Evolutionary conservation across 192 early-diverging fungal genomes (phyloP), one percentile per base, ranked within the genome.

Genomic region (Dispira simplex): DNA sequence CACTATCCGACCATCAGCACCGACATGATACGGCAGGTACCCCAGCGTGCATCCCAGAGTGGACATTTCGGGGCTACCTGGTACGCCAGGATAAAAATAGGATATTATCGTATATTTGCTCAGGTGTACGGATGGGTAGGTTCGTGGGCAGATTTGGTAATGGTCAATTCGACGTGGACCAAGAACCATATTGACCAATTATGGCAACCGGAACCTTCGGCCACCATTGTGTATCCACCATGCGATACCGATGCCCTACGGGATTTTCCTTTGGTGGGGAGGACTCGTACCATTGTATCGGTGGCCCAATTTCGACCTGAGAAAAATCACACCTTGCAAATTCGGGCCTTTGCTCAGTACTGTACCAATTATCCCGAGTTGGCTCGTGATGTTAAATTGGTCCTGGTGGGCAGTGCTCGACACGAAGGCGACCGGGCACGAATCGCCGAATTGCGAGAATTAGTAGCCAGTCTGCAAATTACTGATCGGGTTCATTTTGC

Each of bases 131-230:
- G 84, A 0, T 71, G 79, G 8, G 80, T 81, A 46, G 97, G 97
- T 3, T 79, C 82, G 16, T 91, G 77, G 67, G 84, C 90, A 0
- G 79, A 90, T 68, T 74, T 83, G 2, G 83, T 94, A 0, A 89
- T 97, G 88, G 87, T 87, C n/a, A 97, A 99, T 74, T 98, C 95
- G 11, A 82, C 88, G 1, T 99, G 97, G 97, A 99, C 97, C 18
- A 79, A 85, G 46, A 79, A 69, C 46, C 97, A 99, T 65, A 91
- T 99, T 54, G 85, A 90, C 64, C 58, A 75, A n/a, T 68, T 98
- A 10, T 99, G 91, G 85, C 68, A 71, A 0, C 78, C 80, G 12
- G 76, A 86, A 11, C 47, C 60, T 0, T 64, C 66, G 39, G 84
- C 90, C 5, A 65, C 67, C 11, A 78, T 91, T 1, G 83, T 97